Evolutionary conservation across 2,329 filamentous ascomycete genomes (phyloP), one percentile per base, ranked within the genome.

Genomic region (Xylaria sp.): DNA sequence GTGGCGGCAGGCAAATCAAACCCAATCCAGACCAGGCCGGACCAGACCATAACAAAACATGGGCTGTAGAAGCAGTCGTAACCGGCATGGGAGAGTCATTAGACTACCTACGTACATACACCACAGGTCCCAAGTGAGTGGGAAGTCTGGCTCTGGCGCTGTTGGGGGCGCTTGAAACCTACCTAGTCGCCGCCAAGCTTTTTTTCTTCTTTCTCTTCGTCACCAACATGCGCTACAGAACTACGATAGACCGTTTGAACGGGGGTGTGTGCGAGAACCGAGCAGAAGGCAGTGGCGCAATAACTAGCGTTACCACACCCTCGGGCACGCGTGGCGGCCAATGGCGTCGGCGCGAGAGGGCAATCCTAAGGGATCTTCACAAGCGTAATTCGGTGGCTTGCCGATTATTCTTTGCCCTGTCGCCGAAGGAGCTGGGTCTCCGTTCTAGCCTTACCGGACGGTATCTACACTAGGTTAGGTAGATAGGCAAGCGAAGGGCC

Each of bases 251-350:
- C 45, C 42, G 56, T 60, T 57, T 48, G 19, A 39, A 48, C 30
- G 24, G 36, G 48, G 27, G 36, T 11, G 5, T 45, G 45, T 54
- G 34, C 24, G 30, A 27, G 54, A 55, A 61, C 5, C 30, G 45
- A 55, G 47, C 45, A 55, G 21, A 58, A 42, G 9, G 27, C 19
- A 42, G 59, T 64, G 68, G 68, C 57, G 64, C 36, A 50, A 59
- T 62, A 47, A 48, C 62, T 62, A 47, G 53, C 62, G 59, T 69
- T 70, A 70, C 69, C 69, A 69, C 21, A 45, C 60, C 50, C 45
- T 61, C 69, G 69, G 69, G 69, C 57, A 63, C 64, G 9, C 59
- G 66, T 65, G 66, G 64, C 60, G 63, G 34, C 69, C 69, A 71
- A 69, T 71, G 30, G 27, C 45, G 48, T 45, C 12, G 53, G 34